Evolutionary conservation across 805 yeast genomes (phyloP), one percentile per base, ranked within the genome.

Genomic region (Saccharomyces jurei): DNA sequence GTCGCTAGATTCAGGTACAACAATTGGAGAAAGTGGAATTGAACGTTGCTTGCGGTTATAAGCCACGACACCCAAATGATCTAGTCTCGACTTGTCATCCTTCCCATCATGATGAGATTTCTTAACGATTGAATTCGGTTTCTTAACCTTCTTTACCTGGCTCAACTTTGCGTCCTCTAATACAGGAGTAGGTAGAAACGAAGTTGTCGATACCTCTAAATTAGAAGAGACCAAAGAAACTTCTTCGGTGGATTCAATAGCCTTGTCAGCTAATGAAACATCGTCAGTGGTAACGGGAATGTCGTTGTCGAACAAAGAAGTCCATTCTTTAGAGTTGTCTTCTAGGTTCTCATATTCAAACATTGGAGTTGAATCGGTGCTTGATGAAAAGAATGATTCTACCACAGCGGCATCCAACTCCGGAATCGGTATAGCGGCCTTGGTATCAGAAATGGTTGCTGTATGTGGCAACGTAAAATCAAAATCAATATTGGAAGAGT

Each of bases 41-140:
- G 80, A 59, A 64, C 96, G 82, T 61, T 81, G 87, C 76, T 89
- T 90, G 70, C 90, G 82, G 62, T 83, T 81, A 77, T 88, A 89
- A 49, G 86, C 73, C 51, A 87, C 82, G 64, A 85, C 79, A 41
- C 96, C 96, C 52, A 87, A 75, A 60, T 81, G 83, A 70, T 89
- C 96, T 56, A 77, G 72, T 48, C 22, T 53, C 50, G 46, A 49
- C 46, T 49, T 48, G 13, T 46, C 48, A 9, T 14, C 44, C n/a
- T 31, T 29, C n/a, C 22, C 48, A 46, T n/a, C 28, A 17, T 36
- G 44, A 29, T 44, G 49, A 14, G 51, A 41, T 46, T 41, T 52
- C 25, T 62, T 70, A 26, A 65, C 60, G 10, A 62, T 61, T 53
- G 61, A 60, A 28, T 65, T 58, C 21, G 65, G 55, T 54, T 68